Evolutionary conservation across 257 asterid genomes (phyloP).

Genomic region (Forsythia viridissima): DNA sequence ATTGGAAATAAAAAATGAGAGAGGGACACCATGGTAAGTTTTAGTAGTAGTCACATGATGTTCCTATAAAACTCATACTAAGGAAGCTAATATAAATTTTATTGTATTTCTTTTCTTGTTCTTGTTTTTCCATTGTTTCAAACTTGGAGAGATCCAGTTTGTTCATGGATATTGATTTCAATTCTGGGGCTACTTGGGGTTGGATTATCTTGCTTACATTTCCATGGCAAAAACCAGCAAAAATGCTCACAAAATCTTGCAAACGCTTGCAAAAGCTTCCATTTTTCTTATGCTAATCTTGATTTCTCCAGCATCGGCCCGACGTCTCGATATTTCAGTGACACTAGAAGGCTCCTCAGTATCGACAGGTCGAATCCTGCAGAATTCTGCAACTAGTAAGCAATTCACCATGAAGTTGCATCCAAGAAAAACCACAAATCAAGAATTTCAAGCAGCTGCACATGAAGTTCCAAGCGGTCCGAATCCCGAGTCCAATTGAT

Average conservation of each 20-base stretch:
- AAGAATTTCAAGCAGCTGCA: constrained; percentile 46
- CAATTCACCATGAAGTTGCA: constrained; percentile 30
- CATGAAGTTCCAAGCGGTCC: constrained; percentile 95
- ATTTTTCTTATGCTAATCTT: constrained; percentile 34
- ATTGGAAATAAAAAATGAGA: constrained; percentile 28
- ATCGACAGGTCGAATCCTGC: constrained; percentile 30
- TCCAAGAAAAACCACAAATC: constrained; percentile 22
- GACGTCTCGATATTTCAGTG: constrained; percentile 20
- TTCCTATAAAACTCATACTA: constrained; percentile 31
- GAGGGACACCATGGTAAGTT: constrained; percentile 32
- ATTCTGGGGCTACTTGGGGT: constrained; percentile 60
- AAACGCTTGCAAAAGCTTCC: constrained; percentile 7
- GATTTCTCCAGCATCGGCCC: constrained; percentile 19
- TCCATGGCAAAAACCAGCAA: constrained; percentile 63
- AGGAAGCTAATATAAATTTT: constrained; percentile 24
- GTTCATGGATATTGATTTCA: constrained; percentile 86
- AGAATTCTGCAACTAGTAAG: constrained; percentile 20
- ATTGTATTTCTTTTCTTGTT: constrained; percentile 11
- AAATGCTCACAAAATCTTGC: constrained; percentile 3
- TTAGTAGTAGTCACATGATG: constrained; percentile 42
- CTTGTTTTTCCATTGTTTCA: constrained; percentile 14
- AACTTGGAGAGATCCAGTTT: constrained; percentile 49
- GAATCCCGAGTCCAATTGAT: constrained; percentile 76
- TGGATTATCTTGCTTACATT: constrained; percentile 51
- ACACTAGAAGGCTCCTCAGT: constrained; percentile 18